Base-by-base conservation (phyloP, 371 early-diverging fungal genomes). In the Capillidium rhysosporum region DNA sequence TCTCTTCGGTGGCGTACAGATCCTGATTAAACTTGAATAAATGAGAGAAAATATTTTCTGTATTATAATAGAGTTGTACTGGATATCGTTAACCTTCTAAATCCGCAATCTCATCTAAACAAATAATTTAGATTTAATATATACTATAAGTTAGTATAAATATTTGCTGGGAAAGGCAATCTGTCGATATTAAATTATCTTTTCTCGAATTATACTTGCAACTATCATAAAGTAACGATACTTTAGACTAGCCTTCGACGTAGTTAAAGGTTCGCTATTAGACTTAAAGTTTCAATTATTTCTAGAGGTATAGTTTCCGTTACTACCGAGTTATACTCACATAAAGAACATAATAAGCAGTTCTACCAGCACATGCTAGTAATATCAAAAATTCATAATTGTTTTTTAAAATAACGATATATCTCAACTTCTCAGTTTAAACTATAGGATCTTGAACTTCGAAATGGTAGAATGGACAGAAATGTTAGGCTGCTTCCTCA, bases 1-100 rank as follows among this genome's bases (percentile, higher is more conserved):
- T 34, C 23, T 38, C 51, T 34, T 51, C 51, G n/a, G 34, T 51
- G 10, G 51, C 51, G 28, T 51, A 51, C 14, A 51, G 38, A 12
- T 10, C 38, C 8, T 29, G 51, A 18, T 51, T 51, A 18, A 51
- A 51, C 10, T 29, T n/a, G 23, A 51, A 51, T 14, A 51, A 51
- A 21, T 51, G 38, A 18, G 51, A 34, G 16, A 51, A 18, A 29
- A 51, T 51, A 38, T 51, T 29, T 18, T 51, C 51, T 31, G 34
- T 51, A 29, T 51, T 34, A 38, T 51, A 51, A 21, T 51, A 34
- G 4, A 51, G 38, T 51, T 51, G 20, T 18, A 51, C 16, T 16
- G 30, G 9, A 29, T 20, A 14, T 38, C 38, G 16, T 51, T 16
- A n/a, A 31, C 23, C 34, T 29, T 51, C 51, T 4, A 51, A 20